Evolutionary conservation across 2,329 filamentous ascomycete genomes (phyloP), one percentile per base, ranked within the genome.

Genomic region (Colletotrichum musicola): DNA sequence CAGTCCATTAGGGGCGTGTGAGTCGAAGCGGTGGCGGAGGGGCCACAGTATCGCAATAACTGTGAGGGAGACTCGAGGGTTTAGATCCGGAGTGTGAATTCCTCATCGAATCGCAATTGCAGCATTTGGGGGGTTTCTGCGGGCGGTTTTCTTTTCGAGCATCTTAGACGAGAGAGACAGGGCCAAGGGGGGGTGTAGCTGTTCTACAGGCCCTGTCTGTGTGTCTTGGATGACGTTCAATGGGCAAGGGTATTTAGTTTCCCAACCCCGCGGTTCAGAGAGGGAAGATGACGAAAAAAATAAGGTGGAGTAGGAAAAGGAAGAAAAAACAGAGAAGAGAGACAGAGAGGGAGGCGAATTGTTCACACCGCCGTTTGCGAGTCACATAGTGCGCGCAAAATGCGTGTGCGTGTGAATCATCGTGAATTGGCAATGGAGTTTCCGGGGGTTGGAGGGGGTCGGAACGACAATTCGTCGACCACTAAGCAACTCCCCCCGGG

Each of bases 351-450:
- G 44, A 53, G 16, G 30, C 40, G 40, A 42, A 27, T 20, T 14
- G 54, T 68, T 68, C 65, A 68, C 65, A 68, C 65, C 65, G 65
- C 65, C 65, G 65, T 68, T 65, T 64, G 54, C 18, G 65, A 68
- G 62, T 68, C 65, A 68, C 62, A 50, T 12, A 46, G 27, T 44
- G 58, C 42, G 54, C 18, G 49, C n/a, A 27, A 14, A 16, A 3
- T 9, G n/a, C n/a, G n/a, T n/a, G 20, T 22, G 40, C 13, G 62
- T 65, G 53, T 68, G 65, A 68, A 65, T 54, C 42, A 65, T 59
- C 10, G 65, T 65, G 65, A 68, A 68, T 60, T 65, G 65, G 65
- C 62, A 25, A 62, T 44, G 64, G 53, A 63, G 61, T 54, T 40
- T 59, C 20, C 20, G 38, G 44, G 40, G 16, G 40, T 42, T 42